Conservation (phyloP, 2,329 filamentous ascomycete genomes). For the Didymella pinodella region DNA sequence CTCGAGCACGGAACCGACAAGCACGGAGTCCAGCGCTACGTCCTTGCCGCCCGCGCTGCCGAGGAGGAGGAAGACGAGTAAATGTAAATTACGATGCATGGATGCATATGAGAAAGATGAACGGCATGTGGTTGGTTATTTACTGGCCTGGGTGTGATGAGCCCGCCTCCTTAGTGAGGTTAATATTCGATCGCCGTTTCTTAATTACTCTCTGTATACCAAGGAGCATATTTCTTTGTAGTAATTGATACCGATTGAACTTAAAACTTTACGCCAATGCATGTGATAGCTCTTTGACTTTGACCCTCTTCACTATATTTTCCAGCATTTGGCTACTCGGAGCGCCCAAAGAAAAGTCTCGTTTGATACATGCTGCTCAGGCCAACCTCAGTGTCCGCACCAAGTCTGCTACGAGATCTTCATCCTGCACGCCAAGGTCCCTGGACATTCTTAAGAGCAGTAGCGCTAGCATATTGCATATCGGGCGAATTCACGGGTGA, state of each 20-base stretch:
- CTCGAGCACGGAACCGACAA: slow-evolving; percentile 66
- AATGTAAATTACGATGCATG: slow-evolving; percentile 26
- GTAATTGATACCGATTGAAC: slow-evolving; percentile 34
- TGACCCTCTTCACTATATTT: not conserved
- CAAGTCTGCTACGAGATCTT: not conserved
- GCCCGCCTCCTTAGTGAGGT: slow-evolving; percentile 34
- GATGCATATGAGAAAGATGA: slow-evolving; percentile 30
- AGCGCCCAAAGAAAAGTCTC: not conserved
- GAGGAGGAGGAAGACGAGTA: slow-evolving; percentile 60
- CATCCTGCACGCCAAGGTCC: not conserved
- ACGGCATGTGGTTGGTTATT: slow-evolving; percentile 39
- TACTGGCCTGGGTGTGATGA: slow-evolving; percentile 34
- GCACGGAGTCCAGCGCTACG: slow-evolving; percentile 55
- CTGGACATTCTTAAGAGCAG: not conserved
- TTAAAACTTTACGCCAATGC: slow-evolving; percentile 1
- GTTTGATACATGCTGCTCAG: not conserved
- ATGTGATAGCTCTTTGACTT: not conserved
- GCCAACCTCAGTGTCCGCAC: not conserved
- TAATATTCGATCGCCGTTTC: slow-evolving; percentile 41
- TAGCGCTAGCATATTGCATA: slow-evolving; percentile 4
- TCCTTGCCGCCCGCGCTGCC: slow-evolving; percentile 55
- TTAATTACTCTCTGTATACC: slow-evolving; percentile 43
- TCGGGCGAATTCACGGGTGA: slow-evolving; percentile 20
- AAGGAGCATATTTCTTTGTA: slow-evolving; percentile 41
- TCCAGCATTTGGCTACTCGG: not conserved